phyloP scores from a whole-genome alignment of 2,329 filamentous ascomycete species.

The Myriosclerotinia curreyana region DNA sequence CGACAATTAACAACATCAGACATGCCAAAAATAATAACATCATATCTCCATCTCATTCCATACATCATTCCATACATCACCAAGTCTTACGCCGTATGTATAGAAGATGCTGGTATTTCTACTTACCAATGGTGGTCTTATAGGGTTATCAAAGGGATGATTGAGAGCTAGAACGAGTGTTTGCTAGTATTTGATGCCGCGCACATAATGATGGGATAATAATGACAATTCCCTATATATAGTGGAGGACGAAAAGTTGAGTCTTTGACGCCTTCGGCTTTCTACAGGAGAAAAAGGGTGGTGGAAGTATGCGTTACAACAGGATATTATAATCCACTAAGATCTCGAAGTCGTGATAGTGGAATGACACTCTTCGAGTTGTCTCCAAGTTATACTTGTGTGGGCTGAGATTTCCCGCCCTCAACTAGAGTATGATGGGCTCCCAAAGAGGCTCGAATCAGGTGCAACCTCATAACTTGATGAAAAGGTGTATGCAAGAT shows the following conservation, averaged over 20 bases:
- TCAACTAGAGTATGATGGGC: not conserved
- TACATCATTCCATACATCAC: not conserved
- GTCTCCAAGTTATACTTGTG: not conserved
- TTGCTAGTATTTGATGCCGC: not conserved
- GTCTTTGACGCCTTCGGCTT: not conserved
- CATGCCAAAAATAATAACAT: not conserved
- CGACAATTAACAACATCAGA: conserved; percentile 9
- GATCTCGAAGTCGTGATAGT: not conserved
- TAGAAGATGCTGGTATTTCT: not conserved
- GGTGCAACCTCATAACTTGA: too few relatives aligned
- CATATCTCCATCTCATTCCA: not conserved
- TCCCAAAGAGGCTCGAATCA: not conserved
- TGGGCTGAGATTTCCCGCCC: not conserved
- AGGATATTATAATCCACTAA: not conserved
- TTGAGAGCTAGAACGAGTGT: conserved; percentile 7
- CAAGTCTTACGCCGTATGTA: not conserved
- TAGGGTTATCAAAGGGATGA: not conserved
- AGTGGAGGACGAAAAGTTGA: not conserved
- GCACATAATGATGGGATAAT: not conserved
- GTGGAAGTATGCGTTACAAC: too few relatives aligned
- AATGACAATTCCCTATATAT: not conserved
- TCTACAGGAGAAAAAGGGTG: not conserved
- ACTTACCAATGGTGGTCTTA: not conserved
- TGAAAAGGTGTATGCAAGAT: not conserved
- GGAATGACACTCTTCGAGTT: not conserved